Percentiles rank a stretch among this genome's conserved stretches.
Evolutionary conservation across 1,284 basidiomycete species (phyloP).

Genomic region (Sphaerobolus stellatus): DNA sequence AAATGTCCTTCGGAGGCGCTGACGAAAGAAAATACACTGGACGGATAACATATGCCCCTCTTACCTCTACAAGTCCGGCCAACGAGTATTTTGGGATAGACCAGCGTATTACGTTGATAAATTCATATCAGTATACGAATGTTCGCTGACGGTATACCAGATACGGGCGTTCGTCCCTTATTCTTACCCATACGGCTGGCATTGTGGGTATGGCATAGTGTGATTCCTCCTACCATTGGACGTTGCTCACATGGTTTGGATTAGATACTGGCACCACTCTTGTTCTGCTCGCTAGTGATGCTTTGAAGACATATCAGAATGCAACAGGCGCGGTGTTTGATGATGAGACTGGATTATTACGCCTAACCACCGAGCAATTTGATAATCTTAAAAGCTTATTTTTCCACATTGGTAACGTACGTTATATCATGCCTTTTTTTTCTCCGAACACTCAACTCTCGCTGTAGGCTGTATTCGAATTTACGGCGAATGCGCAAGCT

Average conservation of each 20-base stretch:
- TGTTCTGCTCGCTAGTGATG: conserved; percentile 17
- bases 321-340: conserved; percentile 41
- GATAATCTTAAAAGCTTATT: conserved; percentile 38
- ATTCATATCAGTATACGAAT: too few relatives aligned
- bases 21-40: conserved; percentile 27
- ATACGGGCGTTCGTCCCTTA: too few relatives aligned
- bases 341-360: conserved; percentile 44
- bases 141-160: too few relatives aligned
- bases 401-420: conserved; percentile 42
- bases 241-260: too few relatives aligned
- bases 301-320: conserved; percentile 28
- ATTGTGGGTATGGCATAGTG: too few relatives aligned
- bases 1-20: conserved; percentile 20
- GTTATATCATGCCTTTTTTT: conserved; percentile 12
- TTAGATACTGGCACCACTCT: conserved; percentile 1
- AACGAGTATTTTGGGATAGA: conserved; percentile 14
- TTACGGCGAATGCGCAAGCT: conserved; percentile 22
- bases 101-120: conserved; percentile 8
- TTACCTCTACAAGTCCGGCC: conserved; percentile 31
- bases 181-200: too few relatives aligned
- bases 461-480: conserved; percentile 18
- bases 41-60: conserved; percentile 28
- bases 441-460: conserved; percentile 26
- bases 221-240: too few relatives aligned
- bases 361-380: conserved; percentile 34